Percentiles rank a stretch among this genome's conserved stretches.
Conservation (phyloP, 1,284 basidiomycete genomes). For the Ustilago sp. region DNA sequence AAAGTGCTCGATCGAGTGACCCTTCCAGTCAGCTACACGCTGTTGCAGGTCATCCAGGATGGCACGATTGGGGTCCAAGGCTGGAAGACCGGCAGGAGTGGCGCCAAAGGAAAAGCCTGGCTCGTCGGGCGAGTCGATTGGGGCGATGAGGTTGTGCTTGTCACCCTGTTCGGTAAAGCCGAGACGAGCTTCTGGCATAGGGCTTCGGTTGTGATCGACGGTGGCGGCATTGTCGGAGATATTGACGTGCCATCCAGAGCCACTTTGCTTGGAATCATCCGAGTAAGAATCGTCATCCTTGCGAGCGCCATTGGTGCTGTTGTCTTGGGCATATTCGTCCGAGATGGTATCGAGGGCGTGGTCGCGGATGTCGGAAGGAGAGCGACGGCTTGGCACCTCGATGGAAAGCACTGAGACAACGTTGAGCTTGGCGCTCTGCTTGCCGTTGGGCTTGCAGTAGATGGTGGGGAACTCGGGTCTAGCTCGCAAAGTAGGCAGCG, state of each 20-base stretch:
- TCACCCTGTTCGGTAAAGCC: constrained; percentile 39
- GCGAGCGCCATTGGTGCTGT: constrained; percentile 13
- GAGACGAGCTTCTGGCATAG: constrained; percentile 31
- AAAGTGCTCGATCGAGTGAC: constrained; percentile 83
- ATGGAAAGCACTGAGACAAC: constrained; percentile 90
- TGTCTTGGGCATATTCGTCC: constrained; percentile 38
- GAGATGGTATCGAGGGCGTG: constrained; percentile 53
- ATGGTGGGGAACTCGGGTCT: constrained; percentile 87
- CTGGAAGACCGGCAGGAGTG: constrained; percentile 48
- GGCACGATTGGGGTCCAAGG: constrained; percentile 74
- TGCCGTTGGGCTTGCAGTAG: constrained; percentile 73
- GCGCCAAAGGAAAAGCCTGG: constrained; percentile 54
- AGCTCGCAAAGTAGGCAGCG: constrained; percentile 82
- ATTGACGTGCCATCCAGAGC: constrained; percentile 22
- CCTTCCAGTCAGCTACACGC: constrained; percentile 93
- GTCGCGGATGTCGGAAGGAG: constrained; percentile 71
- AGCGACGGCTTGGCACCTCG: constrained; percentile 82
- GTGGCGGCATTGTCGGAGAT: neutral
- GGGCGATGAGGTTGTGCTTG: constrained; percentile 37
- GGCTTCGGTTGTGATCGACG: constrained; percentile 19
- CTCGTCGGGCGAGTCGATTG: constrained; percentile 31
- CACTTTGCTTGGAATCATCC: constrained; percentile 58
- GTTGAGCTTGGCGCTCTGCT: constrained; percentile 74
- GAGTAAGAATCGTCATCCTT: constrained; percentile 49
- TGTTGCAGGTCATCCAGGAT: constrained; percentile 87